Conservation (phyloP, 2,329 filamentous ascomycete species). For the Trichoderma sp. region DNA sequence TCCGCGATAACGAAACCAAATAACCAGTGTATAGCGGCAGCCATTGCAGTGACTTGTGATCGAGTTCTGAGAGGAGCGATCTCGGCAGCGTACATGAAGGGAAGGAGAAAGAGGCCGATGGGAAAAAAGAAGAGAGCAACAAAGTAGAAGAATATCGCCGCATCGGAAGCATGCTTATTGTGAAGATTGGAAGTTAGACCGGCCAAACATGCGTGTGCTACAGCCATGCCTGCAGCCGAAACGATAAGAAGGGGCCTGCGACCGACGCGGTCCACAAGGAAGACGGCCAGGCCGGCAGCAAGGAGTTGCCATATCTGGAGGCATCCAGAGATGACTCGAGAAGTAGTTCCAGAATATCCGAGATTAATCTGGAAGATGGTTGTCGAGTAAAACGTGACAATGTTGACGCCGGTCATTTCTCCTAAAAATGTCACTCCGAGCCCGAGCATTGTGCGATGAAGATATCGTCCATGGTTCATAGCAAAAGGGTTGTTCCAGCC, state of each 20-base stretch:
- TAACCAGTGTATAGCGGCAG: not conserved
- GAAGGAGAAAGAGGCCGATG: not conserved
- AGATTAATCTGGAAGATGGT: not conserved
- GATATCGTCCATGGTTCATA: not conserved
- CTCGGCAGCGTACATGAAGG: not conserved
- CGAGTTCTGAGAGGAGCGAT: not conserved
- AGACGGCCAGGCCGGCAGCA: not conserved
- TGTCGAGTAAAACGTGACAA: not conserved
- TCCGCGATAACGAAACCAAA: not conserved
- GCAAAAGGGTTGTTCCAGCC: not conserved
- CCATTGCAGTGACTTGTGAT: not conserved
- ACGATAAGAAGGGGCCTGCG: not conserved
- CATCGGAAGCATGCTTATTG: not conserved
- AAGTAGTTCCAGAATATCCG: not conserved
- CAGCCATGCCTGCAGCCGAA: not conserved
- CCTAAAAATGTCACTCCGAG: not conserved
- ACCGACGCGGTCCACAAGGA: not conserved
- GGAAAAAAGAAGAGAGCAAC: not conserved
- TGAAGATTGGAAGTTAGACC: not conserved
- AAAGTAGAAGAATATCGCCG: not conserved
- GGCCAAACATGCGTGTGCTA: not conserved
- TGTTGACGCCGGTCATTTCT: not conserved
- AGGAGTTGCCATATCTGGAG: not conserved
- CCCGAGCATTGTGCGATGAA: not conserved
- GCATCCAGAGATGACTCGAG: not conserved